Evolutionary conservation across 169 alveolate species (phyloP).

Genomic region (Cystoisospora suis): DNA sequence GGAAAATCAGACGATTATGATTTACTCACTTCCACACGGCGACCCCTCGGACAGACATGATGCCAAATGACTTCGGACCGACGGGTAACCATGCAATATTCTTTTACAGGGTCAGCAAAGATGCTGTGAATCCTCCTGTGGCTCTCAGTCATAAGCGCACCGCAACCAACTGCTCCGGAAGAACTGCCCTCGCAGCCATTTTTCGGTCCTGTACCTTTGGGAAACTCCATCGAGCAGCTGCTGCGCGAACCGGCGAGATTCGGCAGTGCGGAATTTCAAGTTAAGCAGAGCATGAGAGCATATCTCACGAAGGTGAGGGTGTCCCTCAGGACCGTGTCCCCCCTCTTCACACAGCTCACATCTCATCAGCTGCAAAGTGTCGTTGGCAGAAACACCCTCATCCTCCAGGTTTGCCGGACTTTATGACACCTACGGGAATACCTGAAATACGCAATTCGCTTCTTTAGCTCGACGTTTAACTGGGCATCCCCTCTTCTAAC

Average conservation of each 20-base stretch:
- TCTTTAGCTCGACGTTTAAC: too few relatives aligned
- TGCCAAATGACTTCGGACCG: conserved; percentile 31
- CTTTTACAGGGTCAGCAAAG: too few relatives aligned
- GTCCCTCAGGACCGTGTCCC: neutral
- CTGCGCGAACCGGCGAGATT: conserved; percentile 27
- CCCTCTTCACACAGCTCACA: neutral
- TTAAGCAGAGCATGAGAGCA: neutral
- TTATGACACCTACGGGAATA: too few relatives aligned
- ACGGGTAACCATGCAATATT: neutral
- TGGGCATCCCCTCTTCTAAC: too few relatives aligned
- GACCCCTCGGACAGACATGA: neutral
- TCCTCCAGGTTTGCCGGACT: conserved; percentile 15
- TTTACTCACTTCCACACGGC: too few relatives aligned
- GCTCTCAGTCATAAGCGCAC: neutral
- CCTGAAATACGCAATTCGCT: too few relatives aligned
- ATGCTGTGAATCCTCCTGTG: neutral
- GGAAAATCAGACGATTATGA: too few relatives aligned
- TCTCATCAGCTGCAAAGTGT: neutral
- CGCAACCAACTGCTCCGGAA: conserved; percentile 1
- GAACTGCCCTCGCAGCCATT: neutral
- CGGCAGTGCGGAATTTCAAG: neutral
- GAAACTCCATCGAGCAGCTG: conserved; percentile 21
- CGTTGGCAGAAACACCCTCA: conserved; percentile 18
- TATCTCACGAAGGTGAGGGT: neutral
- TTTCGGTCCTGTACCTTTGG: conserved; percentile 11